These are phyloP conservation scores for Syzygium malaccense DNA, from an alignment of 441 rosid species.

Conservation along the genomic window DNA sequence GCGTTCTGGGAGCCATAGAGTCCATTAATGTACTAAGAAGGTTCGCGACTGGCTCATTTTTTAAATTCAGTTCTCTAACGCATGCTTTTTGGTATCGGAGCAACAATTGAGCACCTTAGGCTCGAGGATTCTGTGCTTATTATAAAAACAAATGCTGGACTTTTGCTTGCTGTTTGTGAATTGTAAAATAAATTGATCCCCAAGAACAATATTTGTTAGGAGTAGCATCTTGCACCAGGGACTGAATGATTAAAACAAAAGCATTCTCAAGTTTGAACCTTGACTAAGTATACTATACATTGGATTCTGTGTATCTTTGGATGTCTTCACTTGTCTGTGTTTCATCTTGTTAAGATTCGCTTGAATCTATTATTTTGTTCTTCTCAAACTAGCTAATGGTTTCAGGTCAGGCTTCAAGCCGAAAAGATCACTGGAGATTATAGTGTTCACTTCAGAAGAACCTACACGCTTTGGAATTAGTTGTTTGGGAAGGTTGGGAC, in stretches of 20 bases:
- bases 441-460: conserved; percentile 90
- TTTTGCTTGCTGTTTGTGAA: neutral
- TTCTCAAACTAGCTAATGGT: neutral
- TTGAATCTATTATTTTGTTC: neutral
- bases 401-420: conserved; percentile 80
- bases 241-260: neutral
- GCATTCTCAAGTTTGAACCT: neutral
- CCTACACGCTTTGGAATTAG: conserved; percentile 92
- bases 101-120: neutral
- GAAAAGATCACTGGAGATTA: conserved; percentile 71
- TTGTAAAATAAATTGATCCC: neutral
- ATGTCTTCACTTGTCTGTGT: neutral
- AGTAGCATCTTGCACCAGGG: neutral
- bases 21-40: conserved; percentile 78
- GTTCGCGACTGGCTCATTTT: conserved; percentile 17
- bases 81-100: neutral
- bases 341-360: neutral
- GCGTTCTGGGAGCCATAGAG: conserved; percentile 92
- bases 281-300: neutral
- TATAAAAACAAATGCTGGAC: neutral
- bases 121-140: neutral
- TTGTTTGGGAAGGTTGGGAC: conserved; percentile 83
- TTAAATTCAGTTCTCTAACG: neutral
- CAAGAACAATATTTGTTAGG: neutral
- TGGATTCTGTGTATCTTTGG: neutral